Evolutionary conservation across 331 rosid species (phyloP), one percentile per base, ranked within the genome.

Genomic region (Acacia pycnantha): DNA sequence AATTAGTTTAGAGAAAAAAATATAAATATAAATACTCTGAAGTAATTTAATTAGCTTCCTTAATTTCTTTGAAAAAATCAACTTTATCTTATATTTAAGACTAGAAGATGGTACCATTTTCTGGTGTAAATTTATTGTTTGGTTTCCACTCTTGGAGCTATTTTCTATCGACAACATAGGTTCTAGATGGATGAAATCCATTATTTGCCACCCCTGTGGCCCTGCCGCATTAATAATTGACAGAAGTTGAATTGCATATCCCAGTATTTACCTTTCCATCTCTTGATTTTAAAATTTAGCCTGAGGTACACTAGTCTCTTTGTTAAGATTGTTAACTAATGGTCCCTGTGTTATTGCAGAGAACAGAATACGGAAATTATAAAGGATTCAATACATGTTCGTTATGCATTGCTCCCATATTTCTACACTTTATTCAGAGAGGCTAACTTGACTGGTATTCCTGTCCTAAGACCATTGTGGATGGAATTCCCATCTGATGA

Each of bases 401-500:
- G 99, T 53, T 96, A 96, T 83, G 87, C 90, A 61, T 87, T 96
- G 81, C 95, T 96, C 14, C 99, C 99, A 0, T 94, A 92, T 82
- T 96, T 84, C 87, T 96, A 96, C 87, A 94, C 98, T 11, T 88
- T 96, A 84, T 94, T 94, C 79, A 90, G 99, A 81, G 98, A 92
- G 90, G 94, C 99, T 79, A 94, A 92, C 84, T 77, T 84, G 46
- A 94, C 87, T 77, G 99, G 99, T 27, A 86, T 86, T 86, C 99
- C 99, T 65, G 94, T 96, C 70, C 80, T 86, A 24, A 97, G 99
- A 78, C 97, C 98, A 78, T 74, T 96, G 77, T 96, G 99, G 99
- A 92, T 96, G 99, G 99, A 96, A 80, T 96, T 96, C 89, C 95
- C 99, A 74, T 91, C 88, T 40, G 99, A 96, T 70, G 97, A 94